Base-by-base conservation (phyloP, 495 filamentous ascomycete species). In the Aspergillus kassunensis region DNA sequence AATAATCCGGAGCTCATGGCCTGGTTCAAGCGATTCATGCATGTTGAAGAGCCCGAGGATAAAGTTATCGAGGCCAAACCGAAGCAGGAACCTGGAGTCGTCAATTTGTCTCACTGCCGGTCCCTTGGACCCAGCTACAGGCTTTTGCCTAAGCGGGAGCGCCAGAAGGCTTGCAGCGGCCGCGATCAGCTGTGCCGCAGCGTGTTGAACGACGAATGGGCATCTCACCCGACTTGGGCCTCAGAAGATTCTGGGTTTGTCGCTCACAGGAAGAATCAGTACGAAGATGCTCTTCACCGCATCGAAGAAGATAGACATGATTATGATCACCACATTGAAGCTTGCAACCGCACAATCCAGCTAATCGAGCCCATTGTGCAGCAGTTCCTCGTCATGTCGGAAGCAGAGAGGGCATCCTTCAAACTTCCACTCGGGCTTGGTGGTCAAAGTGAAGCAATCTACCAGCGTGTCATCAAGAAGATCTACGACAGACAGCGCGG, bases 231-330 rank as follows among this genome's bases (percentile, higher is more conserved):
- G 1, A 99, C 95, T 3, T 99, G 95, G 95, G 95, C 92, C 1
- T 97, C 91, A 1, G 95, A 99, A 68, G 95, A 99, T 62, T 95
- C 90, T 25, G 95, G 95, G 2, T 99, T 99, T 58, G 90, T 99
- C 50, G 95, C 93, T 2, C 95, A 99, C 71, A 80, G 91, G 35
- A 99, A 99, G 80, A 99, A 97, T 60, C 78, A 81, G 18, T 92
- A 82, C 52, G 95, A 99, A 67, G 95, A 99, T 63, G 84, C 84
- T 29, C 80, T 97, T 31, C 95, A 97, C 59, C 82, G 93, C 13
- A 96, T 97, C 54, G 95, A 99, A 69, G 95, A 99, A 63, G 95
- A 99, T 62, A 83, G 95, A 12, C 95, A 99, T 63, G 95, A 99
- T 64, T 99, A 99, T 65, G 95, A 99, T 63, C 95, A 91, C 67